These are phyloP conservation scores for Leccinum olivaceopallidum DNA, from an alignment of 768 basidiomycete genomes.

Conservation along the genomic window DNA sequence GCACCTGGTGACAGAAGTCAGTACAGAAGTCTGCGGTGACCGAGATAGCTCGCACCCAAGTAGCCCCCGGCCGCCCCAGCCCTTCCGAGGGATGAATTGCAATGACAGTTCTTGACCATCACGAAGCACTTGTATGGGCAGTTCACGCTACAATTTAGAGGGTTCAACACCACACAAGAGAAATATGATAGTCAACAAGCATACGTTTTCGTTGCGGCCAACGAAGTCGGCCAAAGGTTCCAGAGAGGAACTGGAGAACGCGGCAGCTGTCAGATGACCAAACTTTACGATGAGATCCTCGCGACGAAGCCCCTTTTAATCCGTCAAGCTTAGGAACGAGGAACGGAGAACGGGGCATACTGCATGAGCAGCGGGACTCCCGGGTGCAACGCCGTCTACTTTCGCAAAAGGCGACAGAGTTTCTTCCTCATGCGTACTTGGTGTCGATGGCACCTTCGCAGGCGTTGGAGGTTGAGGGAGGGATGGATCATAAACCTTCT, in stretches of 20 bases:
- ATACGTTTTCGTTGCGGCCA: constrained; percentile 73
- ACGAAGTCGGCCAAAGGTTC: constrained; percentile 77
- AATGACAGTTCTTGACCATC: constrained; percentile 46
- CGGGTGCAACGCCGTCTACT: constrained; percentile 78
- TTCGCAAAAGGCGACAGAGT: constrained; percentile 63
- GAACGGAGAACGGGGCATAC: constrained; percentile 43
- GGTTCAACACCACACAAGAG: background rate
- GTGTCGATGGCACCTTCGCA: constrained; percentile 24
- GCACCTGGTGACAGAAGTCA: constrained; percentile 41
- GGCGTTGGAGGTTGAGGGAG: constrained; percentile 22
- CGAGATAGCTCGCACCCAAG: constrained; percentile 59
- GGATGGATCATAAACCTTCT: constrained; percentile 62
- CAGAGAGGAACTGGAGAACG: constrained; percentile 56
- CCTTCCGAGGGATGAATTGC: constrained; percentile 64
- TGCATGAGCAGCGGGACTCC: constrained; percentile 80
- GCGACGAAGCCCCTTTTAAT: constrained; percentile 58
- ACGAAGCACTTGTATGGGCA: constrained; percentile 61
- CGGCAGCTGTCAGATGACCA: constrained; percentile 55
- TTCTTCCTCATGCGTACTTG: constrained; percentile 19
- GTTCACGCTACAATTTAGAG: constrained; percentile 47
- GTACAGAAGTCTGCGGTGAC: constrained; percentile 3
- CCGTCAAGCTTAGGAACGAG: constrained; percentile 2
- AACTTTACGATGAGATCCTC: constrained; percentile 78
- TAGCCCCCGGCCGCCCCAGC: constrained; percentile 88
- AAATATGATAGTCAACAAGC: constrained; percentile 23